Percentiles rank a stretch among this genome's conserved stretches.
Evolutionary conservation across 2,329 filamentous ascomycete genomes (phyloP).

Genomic region (Aspergillus quadrilineatus): DNA sequence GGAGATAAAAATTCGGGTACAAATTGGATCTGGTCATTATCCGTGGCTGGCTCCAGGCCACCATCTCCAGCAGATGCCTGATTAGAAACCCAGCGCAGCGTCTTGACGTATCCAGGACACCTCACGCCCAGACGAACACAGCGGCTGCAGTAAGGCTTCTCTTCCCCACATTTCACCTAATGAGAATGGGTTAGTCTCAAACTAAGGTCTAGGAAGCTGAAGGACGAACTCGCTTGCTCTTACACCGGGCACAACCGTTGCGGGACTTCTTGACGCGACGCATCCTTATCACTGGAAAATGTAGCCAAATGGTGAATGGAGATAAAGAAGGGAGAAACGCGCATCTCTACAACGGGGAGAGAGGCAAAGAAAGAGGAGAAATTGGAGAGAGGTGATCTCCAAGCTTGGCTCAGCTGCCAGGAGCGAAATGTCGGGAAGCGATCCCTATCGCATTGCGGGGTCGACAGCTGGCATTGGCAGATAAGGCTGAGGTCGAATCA

Average conservation of each 20-base stretch:
- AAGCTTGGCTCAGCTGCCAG: background rate
- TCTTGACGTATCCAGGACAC: slow-evolving; percentile 40
- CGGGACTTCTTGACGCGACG: slow-evolving; percentile 43
- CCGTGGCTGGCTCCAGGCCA: slow-evolving; percentile 8
- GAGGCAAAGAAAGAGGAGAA: slow-evolving; percentile 9
- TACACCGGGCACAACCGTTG: slow-evolving; percentile 44
- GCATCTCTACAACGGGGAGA: background rate
- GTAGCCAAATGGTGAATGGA: slow-evolving; percentile 1
- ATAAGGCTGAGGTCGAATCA: background rate
- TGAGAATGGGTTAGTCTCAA: slow-evolving; percentile 1
- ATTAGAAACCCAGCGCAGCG: slow-evolving; percentile 40
- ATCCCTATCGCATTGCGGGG: slow-evolving; percentile 5
- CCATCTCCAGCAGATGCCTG: slow-evolving; percentile 21
- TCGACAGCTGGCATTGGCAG: background rate
- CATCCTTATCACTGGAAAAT: slow-evolving; percentile 44
- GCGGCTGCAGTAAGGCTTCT: slow-evolving; percentile 39
- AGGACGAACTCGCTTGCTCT: slow-evolving; percentile 38
- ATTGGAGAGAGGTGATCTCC: slow-evolving; percentile 3
- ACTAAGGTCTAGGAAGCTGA: background rate
- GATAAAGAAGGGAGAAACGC: background rate
- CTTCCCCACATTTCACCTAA: slow-evolving; percentile 44
- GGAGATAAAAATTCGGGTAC: slow-evolving; percentile 1
- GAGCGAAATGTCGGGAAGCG: background rate
- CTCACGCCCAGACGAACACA: slow-evolving; percentile 39
- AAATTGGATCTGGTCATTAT: slow-evolving; percentile 6